These are phyloP conservation scores for Rhynchosporium agropyri DNA, from an alignment of 2,329 filamentous ascomycete genomes.

Conservation along the genomic window DNA sequence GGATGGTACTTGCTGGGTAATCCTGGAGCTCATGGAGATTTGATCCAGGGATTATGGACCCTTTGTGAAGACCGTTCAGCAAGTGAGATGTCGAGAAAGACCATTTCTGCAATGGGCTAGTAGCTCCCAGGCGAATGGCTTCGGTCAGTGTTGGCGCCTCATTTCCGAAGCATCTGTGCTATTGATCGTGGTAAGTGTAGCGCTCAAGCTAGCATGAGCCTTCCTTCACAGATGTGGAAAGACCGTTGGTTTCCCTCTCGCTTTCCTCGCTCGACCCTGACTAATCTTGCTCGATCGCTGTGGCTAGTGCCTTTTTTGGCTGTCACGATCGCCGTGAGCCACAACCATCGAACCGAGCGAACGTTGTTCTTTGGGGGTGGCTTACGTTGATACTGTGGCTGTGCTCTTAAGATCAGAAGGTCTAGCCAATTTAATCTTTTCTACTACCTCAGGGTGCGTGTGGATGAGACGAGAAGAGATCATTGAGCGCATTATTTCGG, in stretches of 20 bases:
- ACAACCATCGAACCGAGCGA: neutral
- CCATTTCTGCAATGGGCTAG: neutral
- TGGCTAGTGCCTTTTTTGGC: neutral
- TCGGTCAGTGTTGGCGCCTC: constrained; percentile 8
- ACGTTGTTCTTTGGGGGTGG: constrained; percentile 6
- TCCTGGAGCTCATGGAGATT: constrained; percentile 10
- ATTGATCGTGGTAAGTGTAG: neutral
- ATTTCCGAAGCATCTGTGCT: constrained; percentile 14
- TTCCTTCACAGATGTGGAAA: neutral
- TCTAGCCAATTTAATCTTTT: neutral
- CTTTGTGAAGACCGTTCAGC: neutral
- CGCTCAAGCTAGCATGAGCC: neutral
- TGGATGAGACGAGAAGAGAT: constrained; percentile 5
- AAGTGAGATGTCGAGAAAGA: constrained; percentile 13
- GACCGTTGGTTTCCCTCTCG: neutral
- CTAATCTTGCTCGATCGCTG: constrained; percentile 7
- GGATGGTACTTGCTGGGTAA: neutral
- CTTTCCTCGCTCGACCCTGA: neutral
- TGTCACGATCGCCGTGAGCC: neutral
- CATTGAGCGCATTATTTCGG: neutral
- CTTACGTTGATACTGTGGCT: constrained; percentile 4
- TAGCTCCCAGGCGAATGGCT: constrained; percentile 6
- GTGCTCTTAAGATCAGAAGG: constrained; percentile 8
- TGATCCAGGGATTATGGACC: neutral
- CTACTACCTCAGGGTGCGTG: neutral